Base-by-base conservation (phyloP, 495 filamentous ascomycete genomes). In the Tuber brumale region DNA sequence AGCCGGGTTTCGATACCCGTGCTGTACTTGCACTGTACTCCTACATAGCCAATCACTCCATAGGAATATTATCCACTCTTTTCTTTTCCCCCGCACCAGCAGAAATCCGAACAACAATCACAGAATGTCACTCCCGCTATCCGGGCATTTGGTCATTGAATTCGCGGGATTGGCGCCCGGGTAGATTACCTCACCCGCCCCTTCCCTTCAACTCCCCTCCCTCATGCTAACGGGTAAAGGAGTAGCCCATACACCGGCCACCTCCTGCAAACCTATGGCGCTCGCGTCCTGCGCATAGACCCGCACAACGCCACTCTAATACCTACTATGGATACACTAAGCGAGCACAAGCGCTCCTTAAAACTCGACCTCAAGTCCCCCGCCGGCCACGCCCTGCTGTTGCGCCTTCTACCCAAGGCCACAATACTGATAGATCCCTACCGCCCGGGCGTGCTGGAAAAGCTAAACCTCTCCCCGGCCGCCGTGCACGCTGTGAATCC, bases 371-470 rank as follows among this genome's bases (percentile, higher is more conserved):
- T 97, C 19, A 95, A 94, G 77, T 89, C 89, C 23, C 72, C 88
- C 3, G 76, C 83, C 14, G 93, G 91, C 5, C 83, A 90, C 18
- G 84, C 86, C 3, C 85, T 97, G 3, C 83, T 97, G 44, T 90
- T 90, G 75, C 84, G 86, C 70, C 86, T 97, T 16, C 85, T 91
- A 18, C 82, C 84, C 5, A 80, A 85, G 21, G 88, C 90, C 71
- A 94, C 97, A 83, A 85, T 97, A 61, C 84, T 97, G 21, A 95
- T 98, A 81, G 95, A 98, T 84, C 95, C 95, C 8, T 97, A 92
- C 86, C 92, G 95, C 0, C 95, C 94, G 0, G 93, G 93, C 21
- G 92, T 96, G 10, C 88, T 98, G 21, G 95, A 97, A 83, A 91
- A 90, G 69, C 90, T 95, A 21, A 90, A 90, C 19, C 89, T 97